Evolutionary conservation across 2,329 filamentous ascomycete genomes (phyloP).

Genomic region (Epicoccum sorghinum): DNA sequence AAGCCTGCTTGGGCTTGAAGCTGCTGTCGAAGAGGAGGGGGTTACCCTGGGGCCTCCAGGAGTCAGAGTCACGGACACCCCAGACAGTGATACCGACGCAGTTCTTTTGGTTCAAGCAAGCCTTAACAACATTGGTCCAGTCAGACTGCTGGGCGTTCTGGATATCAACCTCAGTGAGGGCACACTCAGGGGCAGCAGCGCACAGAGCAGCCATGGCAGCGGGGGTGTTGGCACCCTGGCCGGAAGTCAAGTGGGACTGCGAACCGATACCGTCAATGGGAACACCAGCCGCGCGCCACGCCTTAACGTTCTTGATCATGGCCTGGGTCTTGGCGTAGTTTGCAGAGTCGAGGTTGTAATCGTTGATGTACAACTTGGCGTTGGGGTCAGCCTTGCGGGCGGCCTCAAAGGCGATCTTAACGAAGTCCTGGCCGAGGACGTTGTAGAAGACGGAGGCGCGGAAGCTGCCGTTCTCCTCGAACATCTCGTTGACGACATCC

Average conservation of each 20-base stretch:
- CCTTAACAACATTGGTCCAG: slow-evolving; percentile 62
- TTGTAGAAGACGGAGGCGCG: slow-evolving; percentile 69
- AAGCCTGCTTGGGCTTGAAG: slow-evolving; percentile 53
- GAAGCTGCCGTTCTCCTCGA: slow-evolving; percentile 65
- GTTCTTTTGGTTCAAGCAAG: slow-evolving; percentile 65
- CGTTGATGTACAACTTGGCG: slow-evolving; percentile 78
- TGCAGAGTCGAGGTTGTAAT: slow-evolving; percentile 69
- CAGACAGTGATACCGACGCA: slow-evolving; percentile 74
- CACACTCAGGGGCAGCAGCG: slow-evolving; percentile 62
- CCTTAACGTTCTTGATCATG: slow-evolving; percentile 66
- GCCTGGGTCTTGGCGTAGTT: slow-evolving; percentile 64
- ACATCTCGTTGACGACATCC: slow-evolving; percentile 71
- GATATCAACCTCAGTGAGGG: slow-evolving; percentile 74
- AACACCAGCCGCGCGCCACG: slow-evolving; percentile 67
- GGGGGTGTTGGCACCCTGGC: slow-evolving; percentile 55
- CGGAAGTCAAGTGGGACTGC: slow-evolving; percentile 54
- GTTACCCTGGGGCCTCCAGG: slow-evolving; percentile 51
- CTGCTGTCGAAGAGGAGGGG: slow-evolving; percentile 54
- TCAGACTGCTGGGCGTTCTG: slow-evolving; percentile 62
- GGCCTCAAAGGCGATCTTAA: slow-evolving; percentile 73
- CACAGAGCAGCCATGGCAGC: slow-evolving; percentile 61
- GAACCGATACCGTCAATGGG: slow-evolving; percentile 71
- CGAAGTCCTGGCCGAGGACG: slow-evolving; percentile 71
- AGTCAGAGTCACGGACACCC: slow-evolving; percentile 56
- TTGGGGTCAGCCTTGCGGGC: slow-evolving; percentile 70